Evolutionary conservation across 2,329 filamentous ascomycete genomes (phyloP).

Genomic region (Ceratocystiopsis sp.): DNA sequence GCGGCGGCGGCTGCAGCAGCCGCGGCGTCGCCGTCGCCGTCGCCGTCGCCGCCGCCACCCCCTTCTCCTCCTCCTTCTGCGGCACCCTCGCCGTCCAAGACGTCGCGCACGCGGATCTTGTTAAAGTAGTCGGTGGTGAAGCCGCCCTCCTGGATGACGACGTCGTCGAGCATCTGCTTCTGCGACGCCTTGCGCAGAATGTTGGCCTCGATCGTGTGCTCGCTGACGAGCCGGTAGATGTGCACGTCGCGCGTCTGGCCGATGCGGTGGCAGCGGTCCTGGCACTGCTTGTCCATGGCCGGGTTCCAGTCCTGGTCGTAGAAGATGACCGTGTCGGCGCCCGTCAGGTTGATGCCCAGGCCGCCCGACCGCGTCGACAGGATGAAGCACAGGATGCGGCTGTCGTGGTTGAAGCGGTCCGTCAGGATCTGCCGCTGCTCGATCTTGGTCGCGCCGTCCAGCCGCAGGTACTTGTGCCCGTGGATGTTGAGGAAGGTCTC

Average conservation of each 20-base stretch:
- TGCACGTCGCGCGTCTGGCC: constrained; percentile 95
- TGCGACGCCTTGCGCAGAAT: constrained; percentile 93
- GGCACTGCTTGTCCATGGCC: constrained; percentile 98
- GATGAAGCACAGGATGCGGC: constrained; percentile 86
- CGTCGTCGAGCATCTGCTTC: constrained; percentile 93
- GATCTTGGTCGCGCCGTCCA: constrained; percentile 92
- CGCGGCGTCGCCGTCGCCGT: constrained; percentile 29
- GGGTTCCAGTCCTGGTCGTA: constrained; percentile 99
- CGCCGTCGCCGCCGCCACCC: constrained; percentile 52
- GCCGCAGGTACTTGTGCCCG: constrained; percentile 85
- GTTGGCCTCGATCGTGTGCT: constrained; percentile 94
- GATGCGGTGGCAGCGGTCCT: constrained; percentile 92
- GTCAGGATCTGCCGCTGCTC: constrained; percentile 91
- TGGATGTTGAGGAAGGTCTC: constrained; percentile 98
- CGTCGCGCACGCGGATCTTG: constrained; percentile 53
- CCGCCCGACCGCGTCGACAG: constrained; percentile 87
- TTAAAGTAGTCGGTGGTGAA: constrained; percentile 97
- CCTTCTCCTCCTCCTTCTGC: constrained; percentile 21
- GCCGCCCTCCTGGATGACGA: constrained; percentile 94
- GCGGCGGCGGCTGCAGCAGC: constrained; percentile 13
- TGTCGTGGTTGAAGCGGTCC: constrained; percentile 91
- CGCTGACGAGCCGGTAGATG: constrained; percentile 85
- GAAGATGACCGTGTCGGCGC: constrained; percentile 95
- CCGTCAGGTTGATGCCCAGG: constrained; percentile 88
- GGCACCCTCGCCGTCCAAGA: constrained; percentile 22